Evolutionary conservation across 805 yeast species (phyloP), one percentile per base, ranked within the genome.

Genomic region (Starmerella roubikii): DNA sequence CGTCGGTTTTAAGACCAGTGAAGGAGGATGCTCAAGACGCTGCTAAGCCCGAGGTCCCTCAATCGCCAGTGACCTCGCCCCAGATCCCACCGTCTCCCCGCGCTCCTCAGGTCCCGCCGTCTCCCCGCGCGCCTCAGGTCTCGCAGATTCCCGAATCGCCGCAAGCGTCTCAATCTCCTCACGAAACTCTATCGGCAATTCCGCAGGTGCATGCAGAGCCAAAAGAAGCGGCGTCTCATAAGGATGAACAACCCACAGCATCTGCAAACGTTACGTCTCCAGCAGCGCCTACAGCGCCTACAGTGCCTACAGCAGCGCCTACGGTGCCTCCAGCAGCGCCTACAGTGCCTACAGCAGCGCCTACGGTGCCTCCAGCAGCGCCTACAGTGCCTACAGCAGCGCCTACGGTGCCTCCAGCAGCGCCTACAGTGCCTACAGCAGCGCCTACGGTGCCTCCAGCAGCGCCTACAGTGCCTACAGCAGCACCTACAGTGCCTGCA

Each of bases 371-470:
- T 15, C 40, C 45, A 13, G 40, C 51, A 28, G 34, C 35, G 3
- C 41, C 46, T 8, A 37, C 46, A 8, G 41, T 43, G 12, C 42
- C 51, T 13, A 32, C 46, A 18, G 36, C 41, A 13, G 46, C 37
- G 22, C 28, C 41, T 25, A n/a, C 20, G 6, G 27, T 37, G 4
- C 28, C 41, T n/a, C 41, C 45, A 11, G 42, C 50, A 25, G 35
- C 35, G 3, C 42, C 49, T 10, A 28, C 49, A 16, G 34, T 42
- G 7, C 42, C 25, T 7, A 12, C 7, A 10, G 26, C 35, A 19
- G 12, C 37, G 37, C 22, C 30, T 7, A 21, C 47, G 17, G 37
- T 42, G 15, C 38, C 42, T 9, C 45, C 50, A 20, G 32, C n/a
- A 13, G 21, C 30, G 16, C 37, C 37, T 15, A 38, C 27, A n/a